Conservation (phyloP, 139 green algal species). For the Volvox africanus region DNA sequence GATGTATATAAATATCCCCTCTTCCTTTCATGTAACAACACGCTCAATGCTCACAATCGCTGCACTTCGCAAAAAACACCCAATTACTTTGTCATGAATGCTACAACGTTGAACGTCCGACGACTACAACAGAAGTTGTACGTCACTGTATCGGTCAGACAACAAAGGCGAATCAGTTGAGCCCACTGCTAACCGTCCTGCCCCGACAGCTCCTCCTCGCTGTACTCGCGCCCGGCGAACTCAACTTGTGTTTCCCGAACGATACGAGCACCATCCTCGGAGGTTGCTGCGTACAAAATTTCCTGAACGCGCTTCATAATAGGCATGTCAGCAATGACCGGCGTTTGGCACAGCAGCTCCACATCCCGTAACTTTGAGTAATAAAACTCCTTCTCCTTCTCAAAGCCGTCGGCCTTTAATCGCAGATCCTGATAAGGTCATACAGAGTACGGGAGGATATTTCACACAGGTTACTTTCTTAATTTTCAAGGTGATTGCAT, state of each 20-base stretch:
- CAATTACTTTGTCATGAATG: too few species aligned
- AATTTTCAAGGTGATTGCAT: too few species aligned
- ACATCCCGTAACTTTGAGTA: slow-evolving; percentile 97
- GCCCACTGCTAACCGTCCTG: neutral
- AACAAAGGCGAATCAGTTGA: too few species aligned
- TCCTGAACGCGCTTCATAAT: slow-evolving; percentile 50
- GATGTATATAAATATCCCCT: too few species aligned
- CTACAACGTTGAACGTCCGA: too few species aligned
- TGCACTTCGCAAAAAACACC: too few species aligned
- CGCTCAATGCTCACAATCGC: too few species aligned
- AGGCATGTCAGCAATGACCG: slow-evolving; percentile 53
- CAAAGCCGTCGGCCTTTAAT: slow-evolving; percentile 52
- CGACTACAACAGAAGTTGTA: too few species aligned
- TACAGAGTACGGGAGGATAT: too few species aligned
- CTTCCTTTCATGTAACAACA: too few species aligned
- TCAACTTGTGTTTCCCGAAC: slow-evolving; percentile 57
- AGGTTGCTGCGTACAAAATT: slow-evolving; percentile 88
- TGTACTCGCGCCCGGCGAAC: slow-evolving; percentile 44
- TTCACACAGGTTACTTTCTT: too few species aligned
- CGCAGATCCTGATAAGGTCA: slow-evolving; percentile 65
- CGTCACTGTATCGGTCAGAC: too few species aligned
- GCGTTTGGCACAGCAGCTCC: slow-evolving; percentile 97
- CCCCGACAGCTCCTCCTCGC: slow-evolving; percentile 38
- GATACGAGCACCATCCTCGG: slow-evolving; percentile 66
- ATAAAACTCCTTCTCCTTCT: slow-evolving; percentile 84